Conservation (phyloP, 768 basidiomycete species). For the Panaeolus cyanescens region DNA sequence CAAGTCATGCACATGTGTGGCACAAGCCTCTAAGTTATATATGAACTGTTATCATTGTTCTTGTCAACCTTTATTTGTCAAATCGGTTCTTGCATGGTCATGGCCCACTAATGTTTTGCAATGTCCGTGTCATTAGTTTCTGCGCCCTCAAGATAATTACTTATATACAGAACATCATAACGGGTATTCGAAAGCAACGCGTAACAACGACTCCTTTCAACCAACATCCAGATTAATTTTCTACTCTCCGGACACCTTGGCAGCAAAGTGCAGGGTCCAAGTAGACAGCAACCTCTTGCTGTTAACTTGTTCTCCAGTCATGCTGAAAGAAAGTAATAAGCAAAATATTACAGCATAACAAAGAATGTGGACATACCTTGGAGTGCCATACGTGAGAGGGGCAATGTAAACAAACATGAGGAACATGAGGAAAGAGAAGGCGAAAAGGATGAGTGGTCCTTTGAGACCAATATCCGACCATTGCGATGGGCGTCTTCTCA, state of each 20-base stretch:
- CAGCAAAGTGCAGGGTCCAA: constrained; percentile 95
- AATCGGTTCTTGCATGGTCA: not conserved
- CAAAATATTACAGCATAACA: constrained; percentile 4
- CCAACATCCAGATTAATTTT: not conserved
- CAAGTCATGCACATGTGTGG: constrained; percentile 1
- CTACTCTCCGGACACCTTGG: constrained; percentile 56
- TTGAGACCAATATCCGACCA: constrained; percentile 79
- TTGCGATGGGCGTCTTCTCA: constrained; percentile 51
- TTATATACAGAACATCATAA: constrained; percentile 19
- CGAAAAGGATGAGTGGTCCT: constrained; percentile 63
- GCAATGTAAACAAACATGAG: constrained; percentile 73
- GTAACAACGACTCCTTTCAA: constrained; percentile 1
- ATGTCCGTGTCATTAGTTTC: constrained; percentile 11
- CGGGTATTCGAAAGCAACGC: constrained; percentile 16
- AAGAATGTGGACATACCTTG: constrained; percentile 59
- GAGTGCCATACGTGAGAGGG: constrained; percentile 95
- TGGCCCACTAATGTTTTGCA: not conserved
- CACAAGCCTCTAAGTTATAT: not conserved
- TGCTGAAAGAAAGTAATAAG: constrained; percentile 41
- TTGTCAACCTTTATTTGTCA: not conserved
- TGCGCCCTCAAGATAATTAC: constrained; percentile 13
- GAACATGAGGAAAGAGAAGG: constrained; percentile 63
- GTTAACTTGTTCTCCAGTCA: constrained; percentile 86
- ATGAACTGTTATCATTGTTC: not conserved
- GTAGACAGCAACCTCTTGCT: constrained; percentile 78